Base-by-base conservation (phyloP, 2,329 filamentous ascomycete genomes). In the Fusarium illudens region DNA sequence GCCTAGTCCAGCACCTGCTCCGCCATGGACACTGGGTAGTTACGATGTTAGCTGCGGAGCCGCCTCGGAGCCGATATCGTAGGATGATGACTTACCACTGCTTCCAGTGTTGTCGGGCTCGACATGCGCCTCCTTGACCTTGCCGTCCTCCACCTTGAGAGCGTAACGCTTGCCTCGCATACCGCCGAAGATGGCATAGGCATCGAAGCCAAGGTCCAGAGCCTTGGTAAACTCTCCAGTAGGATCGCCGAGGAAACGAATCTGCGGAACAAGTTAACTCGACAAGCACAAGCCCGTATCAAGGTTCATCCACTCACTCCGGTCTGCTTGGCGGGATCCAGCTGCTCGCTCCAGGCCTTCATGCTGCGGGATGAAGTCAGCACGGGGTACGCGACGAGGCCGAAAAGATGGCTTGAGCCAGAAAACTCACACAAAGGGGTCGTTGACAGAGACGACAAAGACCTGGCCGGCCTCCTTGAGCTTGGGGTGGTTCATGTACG, bases 371-470 rank as follows among this genome's bases (percentile, higher is more conserved):
- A 30, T 22, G 44, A 39, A 46, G 30, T 73, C 13, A 69, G 55
- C 53, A 53, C 17, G 30, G 36, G 36, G 15, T 33, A 10, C 15
- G 33, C 7, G 13, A 12, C 4, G 12, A 19, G 11, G 4, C 5
- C 17, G 15, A 39, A 51, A 51, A 19, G 10, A 6, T 13, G 9
- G n/a, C 25, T 6, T 20, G n/a, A 9, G 11, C 6, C 12, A 13
- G 42, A 4, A 29, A 42, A 82, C 92, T 81, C 84, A 96, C 92
- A 97, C 94, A 78, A 97, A 97, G 19, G 94, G 88, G 78, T 98
- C 95, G 78, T 98, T 98, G 77, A 97, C 94, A 15, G 92, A 90
- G 59, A 98, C 89, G 37, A 98, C 93, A 75, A 96, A 97, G 46
- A 97, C 92, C 75, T 91, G 85, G 50, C 94, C 94, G 29, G 92